Evolutionary conservation across 176 grass and related monocot species (phyloP), one percentile per base, ranked within the genome.

Genomic region (Dactylis glomerata): DNA sequence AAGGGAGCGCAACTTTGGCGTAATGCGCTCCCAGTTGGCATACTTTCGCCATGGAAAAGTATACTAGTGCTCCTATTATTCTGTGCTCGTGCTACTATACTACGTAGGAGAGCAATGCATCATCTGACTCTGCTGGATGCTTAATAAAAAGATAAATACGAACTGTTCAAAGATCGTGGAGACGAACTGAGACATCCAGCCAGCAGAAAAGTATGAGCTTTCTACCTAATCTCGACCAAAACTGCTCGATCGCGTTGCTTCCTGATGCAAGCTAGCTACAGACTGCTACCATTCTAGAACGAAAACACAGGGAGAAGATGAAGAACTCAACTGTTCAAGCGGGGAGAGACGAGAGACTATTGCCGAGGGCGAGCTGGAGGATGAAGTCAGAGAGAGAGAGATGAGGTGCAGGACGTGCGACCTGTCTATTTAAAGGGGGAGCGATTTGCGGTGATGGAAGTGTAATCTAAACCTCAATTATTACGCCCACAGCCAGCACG

Each of bases 1-100:
- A 80, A 73, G 69, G 4, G 19, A 20, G 68, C 59, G 76, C 89
- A 84, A 87, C 81, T 87, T 87, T 84, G 89, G 68, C 85, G 68
- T 51, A 84, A 87, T 87, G 84, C 83, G 55, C 79, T 80, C 56
- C 80, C 78, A 85, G 73, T 38, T 74, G 84, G 67, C 80, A 77
- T 68, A 80, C 81, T 90, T 90, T 90, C 83, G 40, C 24, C 6
- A 16, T 4, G 31, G 66, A 79, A 49, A 31, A 31, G 42, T 47
- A 22, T 7, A 28, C 46, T 71, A 12, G 59, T 17, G 65, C 66
- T 44, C 12, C n/a, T n/a, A n/a, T n/a, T n/a, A n/a, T n/a, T n/a
- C n/a, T n/a, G 52, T 64, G 61, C 61, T 64, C 28, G 5, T 64
- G 15, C 61, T 17, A 2, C 26, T 8, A 15, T n/a, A 50, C 67